Evolutionary conservation across 2,329 filamentous ascomycete species (phyloP).

Genomic region (Emericellopsis cladophorae): DNA sequence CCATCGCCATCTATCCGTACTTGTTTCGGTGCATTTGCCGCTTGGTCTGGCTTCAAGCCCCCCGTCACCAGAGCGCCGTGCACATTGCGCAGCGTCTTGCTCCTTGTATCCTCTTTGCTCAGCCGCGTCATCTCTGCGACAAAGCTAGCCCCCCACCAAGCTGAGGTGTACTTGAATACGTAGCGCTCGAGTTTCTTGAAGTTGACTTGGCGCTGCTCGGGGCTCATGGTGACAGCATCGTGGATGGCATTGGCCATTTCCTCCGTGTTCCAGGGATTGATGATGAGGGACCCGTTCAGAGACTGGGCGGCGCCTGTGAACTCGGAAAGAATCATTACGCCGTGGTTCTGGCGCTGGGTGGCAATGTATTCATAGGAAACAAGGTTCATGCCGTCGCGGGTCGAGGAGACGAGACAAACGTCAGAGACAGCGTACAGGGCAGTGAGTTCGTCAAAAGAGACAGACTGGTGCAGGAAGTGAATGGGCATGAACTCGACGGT

Average conservation of each 20-base stretch:
- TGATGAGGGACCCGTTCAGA: conserved; percentile 82
- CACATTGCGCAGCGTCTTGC: conserved; percentile 27
- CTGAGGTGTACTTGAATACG: conserved; percentile 93
- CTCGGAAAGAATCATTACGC: conserved; percentile 89
- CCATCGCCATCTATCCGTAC: not conserved
- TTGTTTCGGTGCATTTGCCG: conserved; percentile 9
- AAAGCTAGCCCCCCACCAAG: conserved; percentile 94
- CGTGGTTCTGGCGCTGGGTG: conserved; percentile 79
- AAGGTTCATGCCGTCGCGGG: conserved; percentile 97
- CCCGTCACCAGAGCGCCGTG: conserved; percentile 20
- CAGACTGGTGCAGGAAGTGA: conserved; percentile 94
- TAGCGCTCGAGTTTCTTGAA: conserved; percentile 90
- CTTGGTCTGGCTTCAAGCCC: conserved; percentile 14
- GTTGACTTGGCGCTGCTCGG: conserved; percentile 75
- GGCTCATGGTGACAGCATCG: conserved; percentile 91
- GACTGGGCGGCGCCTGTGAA: conserved; percentile 94
- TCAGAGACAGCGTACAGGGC: conserved; percentile 88
- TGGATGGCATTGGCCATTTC: conserved; percentile 88
- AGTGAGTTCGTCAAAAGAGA: conserved; percentile 87
- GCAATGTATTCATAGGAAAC: conserved; percentile 98
- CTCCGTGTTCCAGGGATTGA: conserved; percentile 98
- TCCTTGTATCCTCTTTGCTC: conserved; percentile 21
- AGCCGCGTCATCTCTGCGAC: conserved; percentile 65
- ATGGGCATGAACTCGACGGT: conserved; percentile 99
- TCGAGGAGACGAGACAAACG: conserved; percentile 84